Evolutionary conservation across 305 asterid genomes (phyloP).

Genomic region (Solanum chacoense): DNA sequence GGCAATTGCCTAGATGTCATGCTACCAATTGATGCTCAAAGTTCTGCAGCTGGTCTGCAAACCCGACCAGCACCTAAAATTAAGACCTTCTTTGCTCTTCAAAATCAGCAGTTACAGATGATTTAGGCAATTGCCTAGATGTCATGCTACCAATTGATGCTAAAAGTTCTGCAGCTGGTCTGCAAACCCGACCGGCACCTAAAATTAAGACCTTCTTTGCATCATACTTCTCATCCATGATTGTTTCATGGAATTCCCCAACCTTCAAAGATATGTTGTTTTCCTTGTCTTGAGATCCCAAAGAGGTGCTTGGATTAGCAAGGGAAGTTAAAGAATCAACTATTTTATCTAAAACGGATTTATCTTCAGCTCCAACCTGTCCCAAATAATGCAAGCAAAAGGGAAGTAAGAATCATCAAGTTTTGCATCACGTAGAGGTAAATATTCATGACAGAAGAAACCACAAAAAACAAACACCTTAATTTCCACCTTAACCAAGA

Average conservation of each 20-base stretch:
- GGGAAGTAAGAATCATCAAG: not conserved
- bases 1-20: conserved; percentile 33
- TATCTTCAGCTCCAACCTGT: conserved; percentile 90
- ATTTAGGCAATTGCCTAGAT: conserved; percentile 34
- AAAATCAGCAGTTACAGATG: conserved; percentile 26
- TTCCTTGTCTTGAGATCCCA: conserved; percentile 16
- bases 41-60: no score
- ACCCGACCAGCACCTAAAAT: no score
- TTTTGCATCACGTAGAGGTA: not conserved
- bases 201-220: conserved; percentile 48
- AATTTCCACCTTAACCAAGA: not conserved
- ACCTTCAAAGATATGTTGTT: conserved; percentile 45
- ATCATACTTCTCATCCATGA: conserved; percentile 26
- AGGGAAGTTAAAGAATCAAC: conserved; percentile 68
- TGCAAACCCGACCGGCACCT: conserved; percentile 98
- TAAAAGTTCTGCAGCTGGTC: conserved; percentile 87
- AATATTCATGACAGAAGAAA: not conserved
- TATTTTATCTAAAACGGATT: conserved; percentile 52
- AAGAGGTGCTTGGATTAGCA: conserved; percentile 39
- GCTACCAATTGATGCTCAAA: conserved; percentile 13
- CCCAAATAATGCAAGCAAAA: conserved; percentile 4
- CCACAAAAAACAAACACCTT: not conserved
- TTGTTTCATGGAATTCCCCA: conserved; percentile 37
- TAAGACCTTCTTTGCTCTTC: conserved; percentile 23
- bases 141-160: conserved; percentile 46